phyloP scores from a whole-genome alignment of 176 grass and related monocot genomes.

The Oryza coarctata region DNA sequence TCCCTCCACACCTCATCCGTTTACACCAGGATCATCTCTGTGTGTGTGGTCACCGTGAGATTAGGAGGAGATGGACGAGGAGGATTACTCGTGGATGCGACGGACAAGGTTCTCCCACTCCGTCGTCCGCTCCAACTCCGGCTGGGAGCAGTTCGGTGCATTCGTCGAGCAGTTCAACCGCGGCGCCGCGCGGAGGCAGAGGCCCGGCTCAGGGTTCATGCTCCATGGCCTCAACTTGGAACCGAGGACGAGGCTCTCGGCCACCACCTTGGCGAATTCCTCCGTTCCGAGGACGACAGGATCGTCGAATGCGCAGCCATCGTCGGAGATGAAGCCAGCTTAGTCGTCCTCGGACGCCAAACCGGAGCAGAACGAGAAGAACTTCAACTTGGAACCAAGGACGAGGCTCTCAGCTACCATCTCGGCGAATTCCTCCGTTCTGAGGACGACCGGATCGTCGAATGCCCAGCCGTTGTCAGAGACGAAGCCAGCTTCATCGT shows the following conservation, averaged over 20 bases:
- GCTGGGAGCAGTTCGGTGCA: slow-evolving; percentile 45
- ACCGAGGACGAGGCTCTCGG: slow-evolving; percentile 21
- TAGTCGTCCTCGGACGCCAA: background rate
- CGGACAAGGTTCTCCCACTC: slow-evolving; percentile 78
- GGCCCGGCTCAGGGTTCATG: slow-evolving; percentile 31
- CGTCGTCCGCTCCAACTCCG: slow-evolving; percentile 51
- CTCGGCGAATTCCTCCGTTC: background rate
- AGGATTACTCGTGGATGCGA: slow-evolving; percentile 77
- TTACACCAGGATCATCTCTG: background rate
- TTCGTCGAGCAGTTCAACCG: slow-evolving; percentile 57
- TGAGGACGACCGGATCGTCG: slow-evolving; percentile 9
- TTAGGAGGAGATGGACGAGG: slow-evolving; percentile 53
- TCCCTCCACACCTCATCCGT: background rate
- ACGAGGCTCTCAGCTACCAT: background rate
- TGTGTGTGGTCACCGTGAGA: background rate
- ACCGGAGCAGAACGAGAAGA: too few species aligned
- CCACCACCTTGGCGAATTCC: background rate
- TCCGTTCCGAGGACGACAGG: slow-evolving; percentile 2
- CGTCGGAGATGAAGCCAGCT: background rate
- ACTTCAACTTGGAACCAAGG: slow-evolving; percentile 42
- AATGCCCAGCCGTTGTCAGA: background rate
- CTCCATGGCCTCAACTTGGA: slow-evolving; percentile 45
- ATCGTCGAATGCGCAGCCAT: background rate
- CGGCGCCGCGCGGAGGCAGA: slow-evolving; percentile 39
- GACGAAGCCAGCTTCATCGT: background rate